Evolutionary conservation across 768 basidiomycete species (phyloP).

Genomic region (Podaxis sp.): DNA sequence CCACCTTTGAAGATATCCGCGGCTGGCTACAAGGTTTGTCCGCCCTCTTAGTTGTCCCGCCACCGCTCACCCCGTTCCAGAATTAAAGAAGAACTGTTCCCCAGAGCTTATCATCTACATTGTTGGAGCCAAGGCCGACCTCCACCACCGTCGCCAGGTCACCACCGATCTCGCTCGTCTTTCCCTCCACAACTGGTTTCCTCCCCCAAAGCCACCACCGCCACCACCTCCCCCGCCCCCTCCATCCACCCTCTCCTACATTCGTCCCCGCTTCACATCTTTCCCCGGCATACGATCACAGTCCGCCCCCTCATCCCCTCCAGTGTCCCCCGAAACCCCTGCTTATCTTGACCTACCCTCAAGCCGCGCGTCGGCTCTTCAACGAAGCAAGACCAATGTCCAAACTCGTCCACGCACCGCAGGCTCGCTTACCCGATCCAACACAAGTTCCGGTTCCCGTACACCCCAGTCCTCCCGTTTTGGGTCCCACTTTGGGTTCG

Average conservation of each 20-base stretch:
- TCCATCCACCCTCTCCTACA: conserved; percentile 68
- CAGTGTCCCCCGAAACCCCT: conserved; percentile 54
- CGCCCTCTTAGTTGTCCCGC: conserved; percentile 18
- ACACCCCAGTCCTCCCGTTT: conserved; percentile 57
- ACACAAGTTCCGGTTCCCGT: conserved; percentile 43
- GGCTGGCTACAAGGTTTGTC: conserved; percentile 85
- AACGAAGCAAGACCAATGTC: conserved; percentile 49
- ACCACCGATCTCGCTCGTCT: conserved; percentile 82
- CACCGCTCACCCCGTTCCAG: conserved; percentile 36
- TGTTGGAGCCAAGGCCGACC: conserved; percentile 91
- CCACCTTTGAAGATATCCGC: conserved; percentile 86
- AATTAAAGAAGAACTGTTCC: conserved; percentile 86
- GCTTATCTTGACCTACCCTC: conserved; percentile 63
- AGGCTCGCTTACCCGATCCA: conserved; percentile 47
- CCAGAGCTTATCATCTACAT: conserved; percentile 92
- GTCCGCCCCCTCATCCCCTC: conserved; percentile 43
- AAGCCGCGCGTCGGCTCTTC: conserved; percentile 48
- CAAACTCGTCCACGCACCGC: conserved; percentile 46
- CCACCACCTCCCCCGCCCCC: conserved; percentile 55
- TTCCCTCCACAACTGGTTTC: conserved; percentile 85
- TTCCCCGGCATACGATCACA: conserved; percentile 66
- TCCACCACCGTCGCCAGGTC: conserved; percentile 68
- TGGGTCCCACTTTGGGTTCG: conserved; percentile 52
- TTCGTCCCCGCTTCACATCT: conserved; percentile 76
- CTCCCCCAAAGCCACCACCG: conserved; percentile 70